phyloP scores from a whole-genome alignment of 1,284 basidiomycete species.

The Austroboletus novae-zelandiae region DNA sequence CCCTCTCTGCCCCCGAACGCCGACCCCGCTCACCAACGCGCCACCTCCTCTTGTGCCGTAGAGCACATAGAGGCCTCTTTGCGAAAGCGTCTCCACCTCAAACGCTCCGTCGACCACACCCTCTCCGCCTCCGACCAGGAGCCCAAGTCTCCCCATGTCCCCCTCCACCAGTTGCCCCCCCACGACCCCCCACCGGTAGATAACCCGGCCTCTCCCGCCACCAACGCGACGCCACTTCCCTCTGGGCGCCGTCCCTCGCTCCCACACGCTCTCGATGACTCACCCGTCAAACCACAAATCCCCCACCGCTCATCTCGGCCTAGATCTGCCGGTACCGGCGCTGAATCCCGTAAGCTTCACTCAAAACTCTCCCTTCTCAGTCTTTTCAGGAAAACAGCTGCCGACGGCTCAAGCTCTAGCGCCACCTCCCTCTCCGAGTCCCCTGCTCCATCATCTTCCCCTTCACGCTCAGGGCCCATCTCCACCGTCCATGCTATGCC shows the following conservation, averaged over 20 bases:
- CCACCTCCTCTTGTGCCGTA: slow-evolving; percentile 16
- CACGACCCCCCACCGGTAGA: slow-evolving; percentile 10
- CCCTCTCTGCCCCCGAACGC: slow-evolving; percentile 2
- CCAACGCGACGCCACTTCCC: slow-evolving; percentile 10
- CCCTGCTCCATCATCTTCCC: slow-evolving; percentile 18
- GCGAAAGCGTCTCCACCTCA: slow-evolving; percentile 41
- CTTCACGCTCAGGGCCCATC: slow-evolving; percentile 24
- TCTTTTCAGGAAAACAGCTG: slow-evolving; percentile 44
- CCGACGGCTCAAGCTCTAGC: slow-evolving; percentile 37
- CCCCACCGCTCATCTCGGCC: slow-evolving; percentile 36
- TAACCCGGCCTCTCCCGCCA: slow-evolving; percentile 4
- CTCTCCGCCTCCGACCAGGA: slow-evolving; percentile 32
- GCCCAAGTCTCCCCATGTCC: slow-evolving; percentile 4
- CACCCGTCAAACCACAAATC: slow-evolving; percentile 16
- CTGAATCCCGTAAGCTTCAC: slow-evolving; percentile 40
- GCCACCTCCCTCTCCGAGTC: slow-evolving; percentile 29
- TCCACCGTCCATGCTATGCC: slow-evolving; percentile 9
- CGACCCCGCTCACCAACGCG: slow-evolving; percentile 15
- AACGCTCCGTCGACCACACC: slow-evolving; percentile 46
- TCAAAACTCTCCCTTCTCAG: slow-evolving; percentile 43
- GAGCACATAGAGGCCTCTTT: slow-evolving; percentile 35
- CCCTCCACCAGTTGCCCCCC: slow-evolving; percentile 12
- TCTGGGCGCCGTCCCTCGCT: slow-evolving; percentile 37
- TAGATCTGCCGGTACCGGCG: slow-evolving; percentile 48
- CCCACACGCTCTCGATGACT: slow-evolving; percentile 36